Percentiles rank a stretch among this genome's conserved stretches.
phyloP scores from a whole-genome alignment of 208 protist genomes.

The Crithidia sp. region DNA sequence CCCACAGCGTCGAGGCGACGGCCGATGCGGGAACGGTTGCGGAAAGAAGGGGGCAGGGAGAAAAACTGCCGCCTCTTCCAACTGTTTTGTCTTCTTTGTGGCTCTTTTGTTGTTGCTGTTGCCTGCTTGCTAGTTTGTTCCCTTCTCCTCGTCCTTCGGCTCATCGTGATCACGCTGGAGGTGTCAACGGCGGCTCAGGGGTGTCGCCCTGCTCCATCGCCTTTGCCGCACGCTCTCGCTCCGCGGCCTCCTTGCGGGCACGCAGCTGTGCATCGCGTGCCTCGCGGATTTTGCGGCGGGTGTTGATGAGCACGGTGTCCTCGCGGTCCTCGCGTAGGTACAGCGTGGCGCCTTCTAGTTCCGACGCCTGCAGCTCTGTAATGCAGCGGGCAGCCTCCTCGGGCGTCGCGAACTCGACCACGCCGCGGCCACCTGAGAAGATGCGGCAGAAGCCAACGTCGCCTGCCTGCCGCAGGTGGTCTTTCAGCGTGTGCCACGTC shows the following conservation, averaged over 20 bases:
- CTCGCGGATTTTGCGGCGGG: conserved; percentile 78
- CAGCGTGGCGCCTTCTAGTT: conserved; percentile 83
- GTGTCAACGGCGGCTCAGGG: not conserved
- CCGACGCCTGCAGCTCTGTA: conserved; percentile 83
- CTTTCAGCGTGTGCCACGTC: conserved; percentile 91
- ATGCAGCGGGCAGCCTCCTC: conserved; percentile 86
- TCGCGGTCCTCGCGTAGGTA: conserved; percentile 89
- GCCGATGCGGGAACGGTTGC: no score
- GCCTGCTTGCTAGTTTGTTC: no score
- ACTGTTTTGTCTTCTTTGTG: no score
- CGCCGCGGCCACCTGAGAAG: conserved; percentile 75
- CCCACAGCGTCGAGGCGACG: no score
- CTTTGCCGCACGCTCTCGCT: conserved; percentile 51
- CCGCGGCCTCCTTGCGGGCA: conserved; percentile 76
- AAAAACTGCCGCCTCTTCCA: no score
- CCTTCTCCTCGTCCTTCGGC: not conserved
- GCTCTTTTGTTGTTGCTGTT: no score
- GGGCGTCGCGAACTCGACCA: conserved; percentile 86
- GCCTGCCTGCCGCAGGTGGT: conserved; percentile 85
- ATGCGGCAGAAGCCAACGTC: conserved; percentile 84
- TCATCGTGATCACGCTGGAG: not conserved
- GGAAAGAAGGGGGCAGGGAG: no score
- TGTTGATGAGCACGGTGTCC: conserved; percentile 87
- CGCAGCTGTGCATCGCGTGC: conserved; percentile 79
- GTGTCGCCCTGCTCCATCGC: conserved; percentile 62